phyloP scores from a whole-genome alignment of 1,284 basidiomycete species.

The Irpex sp. region DNA sequence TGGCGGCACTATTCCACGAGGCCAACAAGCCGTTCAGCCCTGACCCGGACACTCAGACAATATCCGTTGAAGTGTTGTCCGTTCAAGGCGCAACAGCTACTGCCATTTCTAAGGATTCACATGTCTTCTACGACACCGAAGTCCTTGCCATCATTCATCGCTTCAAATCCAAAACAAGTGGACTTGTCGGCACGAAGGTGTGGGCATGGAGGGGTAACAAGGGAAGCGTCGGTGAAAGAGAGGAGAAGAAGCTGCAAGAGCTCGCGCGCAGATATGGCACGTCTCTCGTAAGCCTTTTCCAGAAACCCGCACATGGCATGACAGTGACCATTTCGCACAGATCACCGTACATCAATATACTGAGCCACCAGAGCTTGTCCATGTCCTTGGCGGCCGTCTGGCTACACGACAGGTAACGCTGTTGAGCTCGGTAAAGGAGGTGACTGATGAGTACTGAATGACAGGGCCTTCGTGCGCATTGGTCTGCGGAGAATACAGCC shows the following conservation, averaged over 20 bases:
- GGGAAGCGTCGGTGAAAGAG: slow-evolving; percentile 47
- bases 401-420: slow-evolving; percentile 58
- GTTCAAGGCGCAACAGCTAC: slow-evolving; percentile 49
- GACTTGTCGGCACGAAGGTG: slow-evolving; percentile 64
- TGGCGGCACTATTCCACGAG: slow-evolving; percentile 40
- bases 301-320: no score
- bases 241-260: slow-evolving; percentile 63
- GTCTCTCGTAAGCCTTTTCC: slow-evolving; percentile 38
- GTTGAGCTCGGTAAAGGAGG: neutral
- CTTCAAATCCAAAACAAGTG: slow-evolving; percentile 55
- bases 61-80: slow-evolving; percentile 68
- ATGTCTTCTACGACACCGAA: slow-evolving; percentile 72
- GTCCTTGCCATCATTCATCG: slow-evolving; percentile 65
- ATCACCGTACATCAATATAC: slow-evolving; percentile 50
- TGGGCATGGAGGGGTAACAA: slow-evolving; percentile 72
- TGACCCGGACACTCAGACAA: slow-evolving; percentile 42
- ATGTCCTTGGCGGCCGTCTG: slow-evolving; percentile 61
- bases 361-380: slow-evolving; percentile 60
- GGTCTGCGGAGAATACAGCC: slow-evolving; percentile 74
- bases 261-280: slow-evolving; percentile 70
- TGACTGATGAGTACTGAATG: slow-evolving; percentile 4
- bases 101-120: slow-evolving; percentile 36
- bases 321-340: slow-evolving; percentile 28
- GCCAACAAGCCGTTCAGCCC: slow-evolving; percentile 23
- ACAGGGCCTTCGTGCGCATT: slow-evolving; percentile 67